Conservation (phyloP, 176 grass and related monocot species). For the Phragmites australis region DNA sequence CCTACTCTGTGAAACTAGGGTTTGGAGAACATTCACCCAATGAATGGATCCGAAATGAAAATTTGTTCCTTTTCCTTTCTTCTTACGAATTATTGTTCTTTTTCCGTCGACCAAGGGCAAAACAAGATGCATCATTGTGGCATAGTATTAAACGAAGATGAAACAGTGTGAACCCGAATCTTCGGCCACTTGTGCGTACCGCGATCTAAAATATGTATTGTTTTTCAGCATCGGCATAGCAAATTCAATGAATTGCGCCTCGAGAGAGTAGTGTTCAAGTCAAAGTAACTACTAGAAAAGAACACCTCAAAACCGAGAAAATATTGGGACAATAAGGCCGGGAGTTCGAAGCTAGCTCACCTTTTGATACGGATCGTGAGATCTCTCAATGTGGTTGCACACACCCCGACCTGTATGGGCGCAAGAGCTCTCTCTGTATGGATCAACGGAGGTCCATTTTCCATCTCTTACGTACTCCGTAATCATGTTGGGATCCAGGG, state of each 20-base stretch:
- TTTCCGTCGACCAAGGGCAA: no score
- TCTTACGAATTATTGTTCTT: no score
- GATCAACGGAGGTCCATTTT: constrained; percentile 17
- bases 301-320: constrained; percentile 37
- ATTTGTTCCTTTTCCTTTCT: no score
- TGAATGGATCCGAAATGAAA: neutral
- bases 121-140: neutral
- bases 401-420: constrained; percentile 24
- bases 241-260: constrained; percentile 48
- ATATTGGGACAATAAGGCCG: constrained; percentile 38
- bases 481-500: constrained; percentile 4
- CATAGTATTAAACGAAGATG: neutral
- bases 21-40: neutral
- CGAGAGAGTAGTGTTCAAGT: constrained; percentile 51
- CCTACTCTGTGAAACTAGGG: neutral
- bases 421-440: constrained; percentile 31
- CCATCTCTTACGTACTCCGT: constrained; percentile 5
- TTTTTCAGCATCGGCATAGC: constrained; percentile 17
- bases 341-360: constrained; percentile 40
- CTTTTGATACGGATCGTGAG: constrained; percentile 57
- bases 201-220: constrained; percentile 4
- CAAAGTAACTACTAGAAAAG: constrained; percentile 35
- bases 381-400: constrained; percentile 57
- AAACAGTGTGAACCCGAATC: constrained; percentile 4
- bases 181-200: constrained; percentile 37